A percentile compares a stretch with the other conserved stretches of the same genome.
Evolutionary conservation across 345 rosid species (phyloP).

Genomic region (Populus deltoides): DNA sequence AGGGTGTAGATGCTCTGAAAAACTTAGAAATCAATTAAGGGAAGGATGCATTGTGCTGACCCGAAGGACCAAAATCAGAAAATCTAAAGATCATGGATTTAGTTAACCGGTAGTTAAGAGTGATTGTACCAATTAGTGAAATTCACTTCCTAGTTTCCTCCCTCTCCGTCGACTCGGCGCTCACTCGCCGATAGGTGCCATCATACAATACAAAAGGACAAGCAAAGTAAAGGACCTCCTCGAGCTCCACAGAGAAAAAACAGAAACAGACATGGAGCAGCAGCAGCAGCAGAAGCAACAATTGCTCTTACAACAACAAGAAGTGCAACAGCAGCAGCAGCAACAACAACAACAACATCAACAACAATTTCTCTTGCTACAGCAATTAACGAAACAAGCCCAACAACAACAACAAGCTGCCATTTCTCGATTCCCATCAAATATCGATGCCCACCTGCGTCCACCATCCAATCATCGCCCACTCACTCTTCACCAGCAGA

Average conservation of each 20-base stretch:
- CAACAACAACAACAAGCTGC: slow-evolving; percentile 60
- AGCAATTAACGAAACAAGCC: slow-evolving; percentile 53
- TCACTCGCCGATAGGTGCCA: too few species aligned
- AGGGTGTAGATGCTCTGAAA: too few species aligned
- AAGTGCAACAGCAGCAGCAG: slow-evolving; percentile 38
- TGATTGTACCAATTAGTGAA: too few species aligned
- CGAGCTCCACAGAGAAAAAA: background rate
- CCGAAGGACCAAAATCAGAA: too few species aligned
- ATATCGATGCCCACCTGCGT: slow-evolving; percentile 78
- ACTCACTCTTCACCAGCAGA: slow-evolving; percentile 33
- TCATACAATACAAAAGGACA: too few species aligned
- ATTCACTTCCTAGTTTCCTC: background rate
- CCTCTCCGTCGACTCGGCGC: background rate
- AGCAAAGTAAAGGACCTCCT: background rate
- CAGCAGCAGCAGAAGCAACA: slow-evolving; percentile 25
- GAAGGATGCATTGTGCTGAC: too few species aligned
- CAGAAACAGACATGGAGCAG: slow-evolving; percentile 24
- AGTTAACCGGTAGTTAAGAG: too few species aligned
- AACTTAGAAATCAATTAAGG: too few species aligned
- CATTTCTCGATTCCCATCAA: slow-evolving; percentile 89
- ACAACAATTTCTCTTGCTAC: slow-evolving; percentile 55
- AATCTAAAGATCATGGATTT: too few species aligned
- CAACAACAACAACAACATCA: slow-evolving; percentile 46
- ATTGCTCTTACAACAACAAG: slow-evolving; percentile 13
- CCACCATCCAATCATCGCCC: slow-evolving; percentile 54